Base-by-base conservation (phyloP, 768 basidiomycete genomes). In the Amanita jacksonii region DNA sequence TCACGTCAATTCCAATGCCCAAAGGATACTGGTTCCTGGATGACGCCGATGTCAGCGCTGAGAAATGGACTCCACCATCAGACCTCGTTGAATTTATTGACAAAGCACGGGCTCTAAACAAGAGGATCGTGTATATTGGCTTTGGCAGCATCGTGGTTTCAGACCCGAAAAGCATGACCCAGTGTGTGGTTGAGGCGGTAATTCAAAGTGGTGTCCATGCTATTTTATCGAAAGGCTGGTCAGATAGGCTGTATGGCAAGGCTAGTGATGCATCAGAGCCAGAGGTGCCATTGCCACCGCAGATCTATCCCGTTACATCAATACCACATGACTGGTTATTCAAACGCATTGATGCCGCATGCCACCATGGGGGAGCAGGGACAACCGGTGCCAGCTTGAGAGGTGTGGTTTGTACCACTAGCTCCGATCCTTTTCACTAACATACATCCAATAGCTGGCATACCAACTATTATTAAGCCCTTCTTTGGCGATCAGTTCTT, bases 401-500 rank as follows among this genome's bases (percentile, higher is more conserved):
- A 73, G 91, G 90, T 91, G 48, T 43, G 73, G 49, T 37, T 15
- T 31, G 10, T 18, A 9, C 24, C 13, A 18, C 24, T n/a, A 23
- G 7, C 25, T 27, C 38, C 23, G 22, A 6, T 23, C 18, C 13
- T 19, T 32, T 33, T 32, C 34, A 19, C 49, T 48, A 52, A 27
- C n/a, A 24, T 34, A 31, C 9, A 38, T 37, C 45, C 50, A 8
- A 6, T 53, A 87, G 89, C 89, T 48, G 91, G 90, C 6, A 85
- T 91, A 41, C 94, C 96, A 1, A 98, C 93, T 1, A 85, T 99
- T 54, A 90, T 98, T 58, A 82, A 81, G 50, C 94, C 96, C 0
- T 99, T 98, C 74, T 99, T 98, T 54, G 94, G 96, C 2, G 93
- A 97, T 60, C 93, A 97, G 55, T 89, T 85, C 60, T 94, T 97